Percentiles rank a stretch among this genome's conserved stretches.
phyloP scores from a whole-genome alignment of 2,329 filamentous ascomycete species.

The Diplodia corticola region DNA sequence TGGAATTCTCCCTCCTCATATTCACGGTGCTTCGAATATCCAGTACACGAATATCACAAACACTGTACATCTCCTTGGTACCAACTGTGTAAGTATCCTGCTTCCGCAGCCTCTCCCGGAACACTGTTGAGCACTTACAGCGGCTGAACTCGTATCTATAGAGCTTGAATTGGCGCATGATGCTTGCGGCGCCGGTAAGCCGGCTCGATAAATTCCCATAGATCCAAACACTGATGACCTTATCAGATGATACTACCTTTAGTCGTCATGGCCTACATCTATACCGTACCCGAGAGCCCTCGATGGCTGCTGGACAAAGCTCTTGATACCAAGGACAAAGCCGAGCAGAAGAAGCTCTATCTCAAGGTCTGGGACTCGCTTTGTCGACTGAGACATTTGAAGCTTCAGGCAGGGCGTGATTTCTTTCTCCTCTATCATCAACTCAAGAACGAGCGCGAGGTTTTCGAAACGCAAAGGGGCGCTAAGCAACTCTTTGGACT shows the following conservation, averaged over 20 bases:
- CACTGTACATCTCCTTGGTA: background rate
- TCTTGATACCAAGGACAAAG: conserved; percentile 24
- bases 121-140: background rate
- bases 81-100: background rate
- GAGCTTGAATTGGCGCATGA: conserved; percentile 27
- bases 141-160: conserved; percentile 19
- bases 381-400: conserved; percentile 55
- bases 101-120: too few species aligned
- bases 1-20: background rate
- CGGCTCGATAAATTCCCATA: conserved; percentile 27
- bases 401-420: conserved; percentile 55
- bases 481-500: conserved; percentile 31
- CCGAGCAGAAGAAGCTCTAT: conserved; percentile 40
- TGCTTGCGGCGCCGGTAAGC: conserved; percentile 37
- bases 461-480: conserved; percentile 33
- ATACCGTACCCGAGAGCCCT: conserved; percentile 29
- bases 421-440: conserved; percentile 49
- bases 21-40: background rate
- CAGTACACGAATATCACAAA: background rate
- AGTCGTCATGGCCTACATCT: conserved; percentile 30
- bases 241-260: conserved; percentile 30
- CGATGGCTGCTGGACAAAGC: conserved; percentile 31
- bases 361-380: conserved; percentile 44
- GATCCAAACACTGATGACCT: conserved; percentile 27
- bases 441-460: conserved; percentile 36